Evolutionary conservation across 495 filamentous ascomycete species (phyloP), one percentile per base, ranked within the genome.

Genomic region (Podospora anserina): DNA sequence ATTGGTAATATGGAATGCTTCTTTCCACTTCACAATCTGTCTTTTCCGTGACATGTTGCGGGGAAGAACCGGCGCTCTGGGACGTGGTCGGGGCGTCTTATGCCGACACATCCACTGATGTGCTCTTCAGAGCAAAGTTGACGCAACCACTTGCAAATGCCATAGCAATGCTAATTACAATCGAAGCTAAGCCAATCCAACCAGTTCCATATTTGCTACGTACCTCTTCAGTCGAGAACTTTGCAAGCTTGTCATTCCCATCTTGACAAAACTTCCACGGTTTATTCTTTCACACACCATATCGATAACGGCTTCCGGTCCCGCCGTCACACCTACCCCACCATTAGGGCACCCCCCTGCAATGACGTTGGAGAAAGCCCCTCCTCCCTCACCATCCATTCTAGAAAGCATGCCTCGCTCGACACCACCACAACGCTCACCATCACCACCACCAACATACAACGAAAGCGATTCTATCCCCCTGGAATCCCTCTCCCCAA

Each of bases 281-380:
- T 23, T 49, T 16, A 13, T 11, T 49, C 39, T 49, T 49, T 49
- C 39, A 49, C 7, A 49, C 9, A 23, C 39, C 39, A 49, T 49
- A 49, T 49, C 39, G 39, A 49, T 49, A 49, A 49, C 39, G 39
- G 39, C 39, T 49, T 49, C 39, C 39, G 6, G 39, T 49, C 39
- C 39, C 39, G 39, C 15, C 5, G 39, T 49, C 39, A 16, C 39
- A 49, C 39, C 39, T 44, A 26, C 61, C 67, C 62, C 54, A 53
- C 63, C 61, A 69, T 61, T 58, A 16, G 19, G 19, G 56, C 28
- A 39, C 11, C 57, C 57, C 65, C 57, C 9, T 15, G 32, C 16
- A 39, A 66, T 70, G 68, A 70, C 65, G 69, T 67, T 70, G 60
- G 49, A 66, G 32, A 20, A 30, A 57, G 59, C 57, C 63, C 64